Conservation (phyloP, 2,329 filamentous ascomycete genomes). For the Dactylellina parvicollis region DNA sequence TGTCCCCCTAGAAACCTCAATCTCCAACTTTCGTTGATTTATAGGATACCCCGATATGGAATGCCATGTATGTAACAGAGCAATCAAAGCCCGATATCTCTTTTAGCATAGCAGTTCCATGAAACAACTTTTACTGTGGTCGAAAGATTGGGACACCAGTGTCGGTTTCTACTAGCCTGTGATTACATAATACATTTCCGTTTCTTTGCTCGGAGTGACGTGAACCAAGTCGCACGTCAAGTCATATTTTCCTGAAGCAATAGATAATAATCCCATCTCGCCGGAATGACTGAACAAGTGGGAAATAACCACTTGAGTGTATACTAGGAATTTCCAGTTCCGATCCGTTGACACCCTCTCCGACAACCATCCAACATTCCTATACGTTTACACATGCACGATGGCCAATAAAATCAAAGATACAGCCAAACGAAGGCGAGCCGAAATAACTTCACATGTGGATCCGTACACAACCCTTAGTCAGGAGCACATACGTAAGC, state of each 20-base stretch:
- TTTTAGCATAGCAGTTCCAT: slow-evolving; percentile 2
- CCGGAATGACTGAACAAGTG: too few relatives aligned
- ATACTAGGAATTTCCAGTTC: too few relatives aligned
- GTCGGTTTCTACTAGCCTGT: too few relatives aligned
- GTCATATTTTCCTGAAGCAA: too few relatives aligned
- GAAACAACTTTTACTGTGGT: background rate
- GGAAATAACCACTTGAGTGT: too few relatives aligned
- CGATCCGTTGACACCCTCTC: too few relatives aligned
- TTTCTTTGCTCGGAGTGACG: background rate
- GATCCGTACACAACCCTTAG: background rate
- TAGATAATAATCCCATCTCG: too few relatives aligned
- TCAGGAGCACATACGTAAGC: slow-evolving; percentile 32
- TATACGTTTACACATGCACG: background rate
- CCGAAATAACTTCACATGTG: background rate
- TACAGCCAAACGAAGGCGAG: background rate
- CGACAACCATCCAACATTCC: too few relatives aligned
- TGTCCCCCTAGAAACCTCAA: slow-evolving; percentile 61
- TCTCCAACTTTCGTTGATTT: slow-evolving; percentile 50
- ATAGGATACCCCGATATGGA: background rate
- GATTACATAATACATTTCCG: slow-evolving; percentile 21
- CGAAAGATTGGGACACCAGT: too few relatives aligned
- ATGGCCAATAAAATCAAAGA: background rate
- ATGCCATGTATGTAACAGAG: slow-evolving; percentile 7
- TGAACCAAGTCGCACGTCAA: background rate
- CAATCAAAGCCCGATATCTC: too few relatives aligned